phyloP scores from a whole-genome alignment of 2,329 filamentous ascomycete genomes.

The Xylariaceae sp. region DNA sequence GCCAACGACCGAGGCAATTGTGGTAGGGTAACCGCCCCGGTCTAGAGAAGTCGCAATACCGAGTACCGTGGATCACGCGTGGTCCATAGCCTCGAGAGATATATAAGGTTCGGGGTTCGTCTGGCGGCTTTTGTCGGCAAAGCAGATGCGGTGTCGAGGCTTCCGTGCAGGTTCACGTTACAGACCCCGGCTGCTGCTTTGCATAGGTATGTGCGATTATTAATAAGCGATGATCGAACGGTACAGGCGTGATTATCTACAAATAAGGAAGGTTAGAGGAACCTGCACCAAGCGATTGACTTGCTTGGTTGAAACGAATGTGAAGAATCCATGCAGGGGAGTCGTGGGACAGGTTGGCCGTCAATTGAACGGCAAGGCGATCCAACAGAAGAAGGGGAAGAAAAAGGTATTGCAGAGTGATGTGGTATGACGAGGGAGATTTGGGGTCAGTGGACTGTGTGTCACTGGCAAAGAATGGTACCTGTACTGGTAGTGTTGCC shows the following conservation, averaged over 20 bases:
- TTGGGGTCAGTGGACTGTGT: neutral
- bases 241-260: neutral
- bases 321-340: neutral
- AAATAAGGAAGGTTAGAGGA: neutral
- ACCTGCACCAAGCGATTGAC: neutral
- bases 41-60: constrained; percentile 18
- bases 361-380: neutral
- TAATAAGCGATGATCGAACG: neutral
- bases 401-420: neutral
- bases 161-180: neutral
- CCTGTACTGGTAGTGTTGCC: neutral
- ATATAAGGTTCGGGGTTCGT: constrained; percentile 6
- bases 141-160: neutral
- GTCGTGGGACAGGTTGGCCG: neutral
- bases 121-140: constrained; percentile 1
- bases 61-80: constrained; percentile 19
- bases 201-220: neutral
- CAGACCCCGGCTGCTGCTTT: too few species aligned
- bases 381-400: neutral
- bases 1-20: constrained; percentile 23
- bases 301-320: neutral
- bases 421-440: neutral
- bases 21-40: constrained; percentile 20
- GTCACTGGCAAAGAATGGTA: neutral
- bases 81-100: constrained; percentile 27